Evolutionary conservation across 768 basidiomycete genomes (phyloP).

Genomic region (Suillus plorans): DNA sequence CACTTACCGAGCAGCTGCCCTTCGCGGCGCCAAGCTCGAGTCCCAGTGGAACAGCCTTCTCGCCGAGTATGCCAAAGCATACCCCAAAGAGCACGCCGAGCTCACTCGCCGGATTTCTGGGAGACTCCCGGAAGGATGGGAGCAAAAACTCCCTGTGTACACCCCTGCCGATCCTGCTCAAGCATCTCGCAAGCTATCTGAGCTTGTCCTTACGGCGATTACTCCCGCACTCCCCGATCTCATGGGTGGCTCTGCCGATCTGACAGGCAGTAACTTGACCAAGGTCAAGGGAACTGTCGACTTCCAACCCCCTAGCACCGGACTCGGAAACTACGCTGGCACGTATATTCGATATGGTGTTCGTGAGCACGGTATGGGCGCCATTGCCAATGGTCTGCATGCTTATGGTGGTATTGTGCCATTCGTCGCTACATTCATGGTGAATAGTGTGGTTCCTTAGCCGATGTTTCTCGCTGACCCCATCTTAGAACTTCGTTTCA

Average conservation of each 20-base stretch:
- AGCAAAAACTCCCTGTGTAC: slow-evolving; percentile 82
- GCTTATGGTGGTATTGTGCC: slow-evolving; percentile 93
- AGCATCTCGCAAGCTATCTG: slow-evolving; percentile 91
- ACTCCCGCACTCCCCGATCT: slow-evolving; percentile 80
- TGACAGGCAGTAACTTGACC: slow-evolving; percentile 92
- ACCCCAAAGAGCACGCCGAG: slow-evolving; percentile 83
- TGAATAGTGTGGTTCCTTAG: slow-evolving; percentile 32
- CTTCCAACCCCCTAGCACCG: slow-evolving; percentile 89
- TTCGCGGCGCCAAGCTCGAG: slow-evolving; percentile 74
- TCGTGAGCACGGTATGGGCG: slow-evolving; percentile 96
- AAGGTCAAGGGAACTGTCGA: slow-evolving; percentile 82
- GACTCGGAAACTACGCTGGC: slow-evolving; percentile 80
- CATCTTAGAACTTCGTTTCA: slow-evolving; percentile 80
- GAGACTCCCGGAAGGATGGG: slow-evolving; percentile 83
- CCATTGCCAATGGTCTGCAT: slow-evolving; percentile 86
- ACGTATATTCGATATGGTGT: slow-evolving; percentile 96
- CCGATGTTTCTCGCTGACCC: slow-evolving; percentile 11
- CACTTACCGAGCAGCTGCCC: slow-evolving; percentile 62
- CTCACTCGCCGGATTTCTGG: slow-evolving; percentile 83
- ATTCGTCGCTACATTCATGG: slow-evolving; percentile 90
- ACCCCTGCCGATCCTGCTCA: slow-evolving; percentile 80
- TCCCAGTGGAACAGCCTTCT: slow-evolving; percentile 72
- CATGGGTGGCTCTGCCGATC: slow-evolving; percentile 85
- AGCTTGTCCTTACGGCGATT: slow-evolving; percentile 80
- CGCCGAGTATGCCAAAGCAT: slow-evolving; percentile 68